Percentiles rank a stretch among this genome's conserved stretches.
Conservation (phyloP, 441 rosid genomes). For the Mallotus japonicus region DNA sequence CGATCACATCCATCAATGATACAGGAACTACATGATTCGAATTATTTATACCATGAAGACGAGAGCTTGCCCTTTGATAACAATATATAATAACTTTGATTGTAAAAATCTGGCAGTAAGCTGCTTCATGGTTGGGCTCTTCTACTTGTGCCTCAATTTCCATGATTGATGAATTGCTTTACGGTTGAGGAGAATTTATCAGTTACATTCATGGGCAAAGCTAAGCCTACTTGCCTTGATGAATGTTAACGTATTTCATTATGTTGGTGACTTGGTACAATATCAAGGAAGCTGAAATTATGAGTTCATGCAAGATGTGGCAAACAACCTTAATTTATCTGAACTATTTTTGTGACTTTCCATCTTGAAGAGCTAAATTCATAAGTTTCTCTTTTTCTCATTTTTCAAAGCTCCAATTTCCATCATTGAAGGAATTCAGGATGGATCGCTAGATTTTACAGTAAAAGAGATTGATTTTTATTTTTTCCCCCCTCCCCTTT, state of each 20-base stretch:
- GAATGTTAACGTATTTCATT: no score
- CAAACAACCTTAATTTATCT: no score
- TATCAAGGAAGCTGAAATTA: neutral
- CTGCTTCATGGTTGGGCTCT: neutral
- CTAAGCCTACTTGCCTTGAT: neutral
- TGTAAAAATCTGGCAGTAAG: neutral
- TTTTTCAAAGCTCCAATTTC: no score
- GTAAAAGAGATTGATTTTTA: no score
- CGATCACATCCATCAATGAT: neutral
- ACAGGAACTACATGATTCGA: neutral
- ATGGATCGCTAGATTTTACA: no score
- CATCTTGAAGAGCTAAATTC: no score
- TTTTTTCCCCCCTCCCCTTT: no score
- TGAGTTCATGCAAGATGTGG: neutral
- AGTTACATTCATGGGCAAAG: neutral
- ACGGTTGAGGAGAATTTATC: neutral
- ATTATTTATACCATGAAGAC: neutral
- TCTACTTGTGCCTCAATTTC: neutral
- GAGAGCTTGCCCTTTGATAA: neutral
- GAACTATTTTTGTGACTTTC: no score
- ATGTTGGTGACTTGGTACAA: no score
- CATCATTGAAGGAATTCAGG: no score
- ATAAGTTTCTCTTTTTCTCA: no score
- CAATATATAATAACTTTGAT: neutral
- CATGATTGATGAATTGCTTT: neutral